Conservation (phyloP, 768 basidiomycete species). For the Antrodiella citrinella region DNA sequence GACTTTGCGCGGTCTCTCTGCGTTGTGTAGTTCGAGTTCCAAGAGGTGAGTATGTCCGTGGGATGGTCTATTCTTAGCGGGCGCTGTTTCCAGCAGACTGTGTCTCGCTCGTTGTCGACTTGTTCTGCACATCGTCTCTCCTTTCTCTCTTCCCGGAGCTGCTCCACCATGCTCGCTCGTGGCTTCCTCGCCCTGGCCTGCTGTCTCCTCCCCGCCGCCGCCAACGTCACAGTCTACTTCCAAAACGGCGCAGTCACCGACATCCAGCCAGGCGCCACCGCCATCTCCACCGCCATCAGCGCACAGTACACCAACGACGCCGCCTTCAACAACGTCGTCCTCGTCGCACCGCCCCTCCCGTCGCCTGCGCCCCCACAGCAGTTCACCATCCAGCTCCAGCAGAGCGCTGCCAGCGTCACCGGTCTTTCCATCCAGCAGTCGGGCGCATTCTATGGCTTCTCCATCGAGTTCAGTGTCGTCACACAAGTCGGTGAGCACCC, state of each 20-base stretch:
- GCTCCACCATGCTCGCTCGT: background rate
- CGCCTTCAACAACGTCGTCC: slow-evolving; percentile 43
- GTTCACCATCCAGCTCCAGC: slow-evolving; percentile 35
- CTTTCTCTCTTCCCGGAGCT: background rate
- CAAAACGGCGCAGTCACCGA: slow-evolving; percentile 6
- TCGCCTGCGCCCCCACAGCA: slow-evolving; percentile 32
- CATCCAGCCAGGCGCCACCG: slow-evolving; percentile 4
- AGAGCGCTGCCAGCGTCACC: slow-evolving; percentile 15
- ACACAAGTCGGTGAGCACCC: slow-evolving; percentile 48
- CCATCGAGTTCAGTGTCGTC: slow-evolving; percentile 66
- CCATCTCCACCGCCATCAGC: slow-evolving; percentile 27
- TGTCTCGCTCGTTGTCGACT: too few relatives aligned
- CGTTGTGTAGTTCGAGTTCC: too few relatives aligned
- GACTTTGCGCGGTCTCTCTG: too few relatives aligned
- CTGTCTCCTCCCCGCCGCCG: background rate
- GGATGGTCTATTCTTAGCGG: too few relatives aligned
- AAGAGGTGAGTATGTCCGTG: too few relatives aligned
- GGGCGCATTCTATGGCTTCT: slow-evolving; percentile 66
- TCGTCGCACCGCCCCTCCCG: slow-evolving; percentile 44
- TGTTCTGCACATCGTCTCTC: background rate
- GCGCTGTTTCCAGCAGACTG: too few relatives aligned
- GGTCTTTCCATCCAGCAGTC: slow-evolving; percentile 34
- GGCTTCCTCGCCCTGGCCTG: background rate
- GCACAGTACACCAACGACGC: slow-evolving; percentile 38
- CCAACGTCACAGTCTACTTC: slow-evolving; percentile 16